These are phyloP conservation scores for Zalaria obscura DNA, from an alignment of 2,329 filamentous ascomycete species.

Conservation along the genomic window DNA sequence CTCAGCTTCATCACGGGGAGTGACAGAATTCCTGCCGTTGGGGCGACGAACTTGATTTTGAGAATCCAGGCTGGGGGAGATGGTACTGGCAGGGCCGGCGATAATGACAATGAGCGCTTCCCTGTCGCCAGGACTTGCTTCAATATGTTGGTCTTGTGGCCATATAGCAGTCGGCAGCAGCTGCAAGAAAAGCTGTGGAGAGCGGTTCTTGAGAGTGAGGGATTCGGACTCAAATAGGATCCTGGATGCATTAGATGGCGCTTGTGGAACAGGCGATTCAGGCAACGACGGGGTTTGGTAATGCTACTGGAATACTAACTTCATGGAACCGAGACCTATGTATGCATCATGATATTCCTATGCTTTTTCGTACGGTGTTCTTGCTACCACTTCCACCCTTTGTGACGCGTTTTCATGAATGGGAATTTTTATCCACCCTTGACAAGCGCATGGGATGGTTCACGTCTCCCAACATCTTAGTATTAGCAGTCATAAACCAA, in stretches of 20 bases:
- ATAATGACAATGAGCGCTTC: slow-evolving; percentile 55
- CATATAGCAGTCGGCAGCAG: slow-evolving; percentile 51
- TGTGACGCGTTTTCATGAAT: too few species aligned
- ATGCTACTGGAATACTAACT: too few species aligned
- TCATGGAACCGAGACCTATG: too few species aligned
- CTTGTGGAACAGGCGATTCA: too few species aligned
- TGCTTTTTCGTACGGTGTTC: too few species aligned
- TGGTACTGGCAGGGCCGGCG: slow-evolving; percentile 17
- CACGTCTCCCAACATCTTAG: too few species aligned
- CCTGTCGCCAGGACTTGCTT: slow-evolving; percentile 86
- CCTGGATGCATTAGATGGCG: neutral
- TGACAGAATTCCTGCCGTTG: slow-evolving; percentile 80
- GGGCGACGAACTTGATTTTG: slow-evolving; percentile 65
- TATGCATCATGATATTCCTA: too few species aligned
- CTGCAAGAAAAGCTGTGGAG: slow-evolving; percentile 65
- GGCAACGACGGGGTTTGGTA: too few species aligned
- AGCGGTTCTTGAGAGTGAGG: slow-evolving; percentile 80
- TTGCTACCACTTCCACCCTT: too few species aligned
- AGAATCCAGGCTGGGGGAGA: slow-evolving; percentile 62
- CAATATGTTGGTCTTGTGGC: slow-evolving; percentile 66
- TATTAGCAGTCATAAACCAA: too few species aligned
- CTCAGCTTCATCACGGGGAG: slow-evolving; percentile 81
- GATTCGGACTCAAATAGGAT: slow-evolving; percentile 69
- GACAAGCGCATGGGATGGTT: too few species aligned
- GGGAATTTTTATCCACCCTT: too few species aligned